Evolutionary conservation across 2,329 filamentous ascomycete species (phyloP), one percentile per base, ranked within the genome.

Genomic region (Ploettnerulaceae sp.): DNA sequence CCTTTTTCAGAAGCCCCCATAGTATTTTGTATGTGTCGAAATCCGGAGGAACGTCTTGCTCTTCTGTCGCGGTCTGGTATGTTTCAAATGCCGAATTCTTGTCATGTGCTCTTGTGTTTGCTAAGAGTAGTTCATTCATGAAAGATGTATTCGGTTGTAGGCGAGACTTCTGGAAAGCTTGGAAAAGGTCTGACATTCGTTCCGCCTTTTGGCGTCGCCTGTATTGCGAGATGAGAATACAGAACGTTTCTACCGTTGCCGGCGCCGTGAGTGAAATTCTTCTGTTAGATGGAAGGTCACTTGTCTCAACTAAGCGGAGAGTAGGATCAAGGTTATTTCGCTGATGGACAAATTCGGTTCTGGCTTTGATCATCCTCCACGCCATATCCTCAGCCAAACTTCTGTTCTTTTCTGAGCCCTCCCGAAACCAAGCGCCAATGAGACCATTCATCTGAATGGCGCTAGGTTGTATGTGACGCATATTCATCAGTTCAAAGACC

Each of bases 391-490:
- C 84, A 2, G 84, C 87, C 57, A 76, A 77, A 39, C 75, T 68
- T 42, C 77, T 66, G 44, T 81, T 69, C 17, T 69, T 67, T 1
- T 70, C 68, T 5, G 69, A 76, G 17, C 77, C 77, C 5, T 79
- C 74, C 36, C 88, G 77, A 41, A 93, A 71, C 76, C 86, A 89
- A 1, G 84, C 86, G 7, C 82, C 86, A 44, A 95, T 79, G 15
- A 95, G 72, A 6, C 87, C 86, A 60, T 95, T 95, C 46, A 93
- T 72, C 55, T 94, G 86, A 41, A 85, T 82, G 2, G 86, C 71
- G 31, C 86, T 80, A 2, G 87, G 81, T 47, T 73, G 71, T 25
- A 89, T 76, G 1, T 81, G 80, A 57, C 77, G 79, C 42, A 76
- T 71, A 56, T 82, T 79, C 84, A 94, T 91, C 53, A 89, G 74